These are phyloP conservation scores for Helotiales sp. DNA, from an alignment of 2,329 filamentous ascomycete genomes.

Conservation along the genomic window DNA sequence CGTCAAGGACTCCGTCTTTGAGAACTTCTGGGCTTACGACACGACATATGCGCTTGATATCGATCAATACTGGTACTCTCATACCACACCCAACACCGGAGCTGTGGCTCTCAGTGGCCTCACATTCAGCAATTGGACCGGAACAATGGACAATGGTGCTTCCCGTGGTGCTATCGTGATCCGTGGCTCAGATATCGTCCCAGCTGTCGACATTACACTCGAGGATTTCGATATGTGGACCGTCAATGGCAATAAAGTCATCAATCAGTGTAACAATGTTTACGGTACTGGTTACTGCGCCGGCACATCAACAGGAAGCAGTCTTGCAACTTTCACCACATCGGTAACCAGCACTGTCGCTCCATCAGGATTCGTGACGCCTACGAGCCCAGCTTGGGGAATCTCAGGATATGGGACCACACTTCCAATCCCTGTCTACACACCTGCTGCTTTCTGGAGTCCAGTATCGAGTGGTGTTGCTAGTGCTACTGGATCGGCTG, in stretches of 20 bases:
- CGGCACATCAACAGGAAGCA: constrained; percentile 24
- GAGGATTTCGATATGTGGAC: constrained; percentile 40
- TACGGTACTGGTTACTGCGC: constrained; percentile 36
- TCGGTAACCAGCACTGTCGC: constrained; percentile 34
- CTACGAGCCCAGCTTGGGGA: constrained; percentile 35
- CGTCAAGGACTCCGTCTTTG: constrained; percentile 38
- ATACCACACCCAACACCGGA: constrained; percentile 28
- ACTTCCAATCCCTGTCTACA: constrained; percentile 30
- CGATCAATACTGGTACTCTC: constrained; percentile 31
- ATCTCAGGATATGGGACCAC: constrained; percentile 36
- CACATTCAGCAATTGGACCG: constrained; percentile 35
- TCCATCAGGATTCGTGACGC: constrained; percentile 32
- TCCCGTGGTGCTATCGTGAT: constrained; percentile 34
- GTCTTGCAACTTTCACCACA: constrained; percentile 31
- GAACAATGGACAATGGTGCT: constrained; percentile 35
- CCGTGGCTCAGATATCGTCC: constrained; percentile 36
- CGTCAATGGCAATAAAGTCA: constrained; percentile 22
- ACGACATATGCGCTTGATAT: constrained; percentile 29
- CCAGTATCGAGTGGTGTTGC: not conserved
- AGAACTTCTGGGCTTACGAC: constrained; percentile 31
- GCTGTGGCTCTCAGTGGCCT: constrained; percentile 28
- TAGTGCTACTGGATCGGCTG: not conserved
- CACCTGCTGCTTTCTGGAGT: constrained; percentile 36
- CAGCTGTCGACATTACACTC: constrained; percentile 35
- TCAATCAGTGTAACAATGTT: constrained; percentile 38